Base-by-base conservation (phyloP, 1,284 basidiomycete genomes). In the Exobasidium cylindrosporum region DNA sequence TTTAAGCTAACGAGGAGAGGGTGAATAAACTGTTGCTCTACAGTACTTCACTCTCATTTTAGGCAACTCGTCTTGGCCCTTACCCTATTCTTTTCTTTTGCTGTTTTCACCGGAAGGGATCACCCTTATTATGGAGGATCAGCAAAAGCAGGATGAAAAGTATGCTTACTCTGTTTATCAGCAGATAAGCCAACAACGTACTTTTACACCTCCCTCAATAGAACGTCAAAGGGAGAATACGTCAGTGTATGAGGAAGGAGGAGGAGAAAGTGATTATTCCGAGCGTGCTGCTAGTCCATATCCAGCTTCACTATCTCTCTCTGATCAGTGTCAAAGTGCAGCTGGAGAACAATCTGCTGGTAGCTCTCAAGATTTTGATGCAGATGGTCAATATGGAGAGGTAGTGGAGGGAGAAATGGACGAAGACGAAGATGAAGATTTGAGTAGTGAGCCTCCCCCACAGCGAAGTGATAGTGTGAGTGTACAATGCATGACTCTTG, bases 381-480 rank as follows among this genome's bases (percentile, higher is more conserved):
- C 40, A 17, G 53, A 55, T 13, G 53, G 40, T 31, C 26, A 55
- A 4, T 17, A 53, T 28, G 14, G 14, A 17, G 49, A 53, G 28
- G 24, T 28, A n/a, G 14, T 23, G 13, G 53, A 55, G 14, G 53
- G 40, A 44, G 13, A 30, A 55, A 29, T 40, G 24, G 29, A 55
- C 14, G 53, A 55, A 32, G 14, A 21, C 5, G 32, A 35, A 44
- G 32, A 40, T 5, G 53, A 55, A 28, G 53, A 55, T 23, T 44
- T 55, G 53, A 55, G 53, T 17, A 55, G 53, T 26, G 53, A 55
- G 30, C 53, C 53, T 3, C 53, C 53, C 30, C 53, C 21, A 44
- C 53, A 55, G 30, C 21, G 53, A 6, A 55, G 53, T 29, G 53
- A 55, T 35, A 29, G 53, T 4, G 35, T 40, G 35, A 40, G 35